Base-by-base conservation (phyloP, 345 rosid species). In the Eucalyptus cloeziana region DNA sequence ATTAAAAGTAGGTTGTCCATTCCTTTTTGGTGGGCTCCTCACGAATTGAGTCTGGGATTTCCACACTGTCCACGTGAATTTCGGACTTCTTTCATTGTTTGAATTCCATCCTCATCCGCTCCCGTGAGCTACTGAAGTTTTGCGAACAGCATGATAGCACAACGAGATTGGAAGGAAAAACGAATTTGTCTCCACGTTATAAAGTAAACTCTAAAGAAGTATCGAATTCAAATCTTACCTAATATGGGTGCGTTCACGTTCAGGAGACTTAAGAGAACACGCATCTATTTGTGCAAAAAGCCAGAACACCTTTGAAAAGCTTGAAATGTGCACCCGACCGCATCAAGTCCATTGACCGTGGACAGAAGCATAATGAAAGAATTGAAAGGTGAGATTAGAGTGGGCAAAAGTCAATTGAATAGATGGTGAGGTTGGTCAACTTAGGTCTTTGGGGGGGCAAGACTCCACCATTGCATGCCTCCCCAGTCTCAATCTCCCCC, bases 191-290 rank as follows among this genome's bases (percentile, higher is more conserved):
- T 62, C 69, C 4, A 14, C 37, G 0, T 64, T 64, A 4, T 64
- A 14, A 64, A 64, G 40, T 7, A 14, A 14, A n/a, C 6, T 4
- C 37, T 33, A 64, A 64, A 2, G 37, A 7, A 64, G 76, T 2
- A n/a, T n/a, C 76, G 8, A 64, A n/a, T 64, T 64, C 76, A 14
- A 64, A 64, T n/a, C 76, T 64, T 64, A 64, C 2, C 21, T 0
- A 1, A 27, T 27, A 1, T 27, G 69, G 33, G 3, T 3, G 69
- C 69, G 0, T 62, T 60, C 0, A 13, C 69, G 0, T 60, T 62
- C 0, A 13, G 3, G 69, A 62, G 13, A 62, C 31, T 0, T 27
- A 0, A 6, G 16, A 12, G 31, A 62, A 13, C 16, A 62, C 33
- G 17, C 8, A 62, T 62, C 69, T 6, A 13, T 27, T 62, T 33